Percentiles rank a stretch among this genome's conserved stretches.
Evolutionary conservation across 441 rosid species (phyloP).

Genomic region (Adansonia gregorii): DNA sequence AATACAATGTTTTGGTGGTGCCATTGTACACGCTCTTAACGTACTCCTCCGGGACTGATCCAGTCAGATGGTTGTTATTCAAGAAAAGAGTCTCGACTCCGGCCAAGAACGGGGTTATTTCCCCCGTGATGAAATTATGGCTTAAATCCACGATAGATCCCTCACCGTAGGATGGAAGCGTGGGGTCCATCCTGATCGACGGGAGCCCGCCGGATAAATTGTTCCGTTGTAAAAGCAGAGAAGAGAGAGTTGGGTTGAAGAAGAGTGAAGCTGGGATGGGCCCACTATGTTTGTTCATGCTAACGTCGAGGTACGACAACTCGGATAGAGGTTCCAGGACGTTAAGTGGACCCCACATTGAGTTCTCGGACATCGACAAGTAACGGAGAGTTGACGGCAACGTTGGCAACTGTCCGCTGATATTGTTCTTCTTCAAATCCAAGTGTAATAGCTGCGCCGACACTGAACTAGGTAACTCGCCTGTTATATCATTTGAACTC

Average conservation of each 20-base stretch:
- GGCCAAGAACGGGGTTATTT: slow-evolving; percentile 48
- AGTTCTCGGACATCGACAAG: slow-evolving; percentile 61
- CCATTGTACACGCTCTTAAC: slow-evolving; percentile 49
- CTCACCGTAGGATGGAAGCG: slow-evolving; percentile 34
- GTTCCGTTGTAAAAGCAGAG: slow-evolving; percentile 78
- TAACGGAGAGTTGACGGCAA: slow-evolving; percentile 70
- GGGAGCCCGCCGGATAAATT: slow-evolving; percentile 65
- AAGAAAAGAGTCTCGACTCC: slow-evolving; percentile 69
- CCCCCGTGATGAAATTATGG: slow-evolving; percentile 67
- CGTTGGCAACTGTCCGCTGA: slow-evolving; percentile 54
- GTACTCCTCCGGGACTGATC: slow-evolving; percentile 65
- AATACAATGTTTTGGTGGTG: slow-evolving; percentile 55
- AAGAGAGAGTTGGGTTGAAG: slow-evolving; percentile 41
- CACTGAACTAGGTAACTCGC: slow-evolving; percentile 41
- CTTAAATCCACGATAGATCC: slow-evolving; percentile 76
- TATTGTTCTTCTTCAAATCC: slow-evolving; percentile 56
- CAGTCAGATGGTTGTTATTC: slow-evolving; percentile 68
- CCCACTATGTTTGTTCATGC: slow-evolving; percentile 79
- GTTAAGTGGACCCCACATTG: slow-evolving; percentile 65
- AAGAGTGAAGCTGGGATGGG: slow-evolving; percentile 62
- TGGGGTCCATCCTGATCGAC: slow-evolving; percentile 8
- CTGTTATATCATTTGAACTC: slow-evolving; percentile 53
- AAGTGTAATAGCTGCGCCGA: slow-evolving; percentile 59
- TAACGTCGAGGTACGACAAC: slow-evolving; percentile 68
- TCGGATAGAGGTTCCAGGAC: slow-evolving; percentile 48